A percentile compares a stretch with the other conserved stretches of the same genome.
These are phyloP conservation scores for Ichthyophonus hoferi DNA, from an alignment of 208 protist genomes.

Conservation along the genomic window DNA sequence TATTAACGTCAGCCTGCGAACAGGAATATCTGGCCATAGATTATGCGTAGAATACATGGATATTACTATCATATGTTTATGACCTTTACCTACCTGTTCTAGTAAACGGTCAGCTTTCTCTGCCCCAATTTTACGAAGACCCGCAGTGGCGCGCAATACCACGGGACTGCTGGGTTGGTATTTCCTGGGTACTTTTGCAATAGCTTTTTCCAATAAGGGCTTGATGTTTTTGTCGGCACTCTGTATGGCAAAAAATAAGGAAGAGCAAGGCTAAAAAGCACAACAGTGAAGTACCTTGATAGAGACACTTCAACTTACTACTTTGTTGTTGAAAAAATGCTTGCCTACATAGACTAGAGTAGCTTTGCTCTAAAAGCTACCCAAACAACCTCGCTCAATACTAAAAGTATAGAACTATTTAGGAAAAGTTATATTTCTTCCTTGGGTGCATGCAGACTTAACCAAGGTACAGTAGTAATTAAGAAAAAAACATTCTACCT, in stretches of 20 bases:
- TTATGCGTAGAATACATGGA: too few species aligned
- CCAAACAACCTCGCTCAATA: too few species aligned
- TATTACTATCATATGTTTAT: too few species aligned
- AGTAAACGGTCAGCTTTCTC: slow-evolving; percentile 35
- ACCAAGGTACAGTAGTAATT: too few species aligned
- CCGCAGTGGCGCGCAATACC: slow-evolving; percentile 40
- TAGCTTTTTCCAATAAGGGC: background rate
- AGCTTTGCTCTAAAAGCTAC: background rate
- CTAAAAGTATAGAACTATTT: too few species aligned
- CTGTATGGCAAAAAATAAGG: background rate
- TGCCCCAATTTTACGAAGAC: slow-evolving; percentile 33
- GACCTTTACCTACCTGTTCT: slow-evolving; percentile 12
- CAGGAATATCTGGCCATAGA: too few species aligned
- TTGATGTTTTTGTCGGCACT: background rate
- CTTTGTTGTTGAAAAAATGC: too few species aligned
- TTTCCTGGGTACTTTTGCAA: slow-evolving; percentile 52
- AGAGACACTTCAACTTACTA: too few species aligned
- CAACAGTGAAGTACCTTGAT: background rate
- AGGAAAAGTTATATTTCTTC: too few species aligned
- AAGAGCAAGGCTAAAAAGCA: background rate
- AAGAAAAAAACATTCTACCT: too few species aligned
- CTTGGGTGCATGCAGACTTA: too few species aligned
- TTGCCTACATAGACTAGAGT: background rate
- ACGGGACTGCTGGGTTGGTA: slow-evolving; percentile 46
- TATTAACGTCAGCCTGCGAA: background rate